These are phyloP conservation scores for Leucosporidium scottii DNA, from an alignment of 768 basidiomycete species.

Conservation along the genomic window DNA sequence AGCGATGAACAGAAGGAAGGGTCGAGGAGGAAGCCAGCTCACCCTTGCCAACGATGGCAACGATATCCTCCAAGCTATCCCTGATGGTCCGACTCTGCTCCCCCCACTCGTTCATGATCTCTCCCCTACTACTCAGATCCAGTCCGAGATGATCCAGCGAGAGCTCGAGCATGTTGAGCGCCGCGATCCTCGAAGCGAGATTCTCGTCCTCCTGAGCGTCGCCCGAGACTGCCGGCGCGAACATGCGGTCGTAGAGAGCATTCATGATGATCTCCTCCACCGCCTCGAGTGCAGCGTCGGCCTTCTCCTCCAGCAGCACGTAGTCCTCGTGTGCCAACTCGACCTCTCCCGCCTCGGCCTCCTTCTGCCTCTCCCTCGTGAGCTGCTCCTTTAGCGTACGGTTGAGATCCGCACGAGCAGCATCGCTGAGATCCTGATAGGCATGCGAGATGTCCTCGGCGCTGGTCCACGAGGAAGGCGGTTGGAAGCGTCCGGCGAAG, in stretches of 20 bases:
- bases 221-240: constrained; percentile 63
- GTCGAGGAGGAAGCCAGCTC: constrained; percentile 36
- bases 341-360: constrained; percentile 37
- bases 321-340: constrained; percentile 33
- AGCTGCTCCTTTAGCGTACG: constrained; percentile 40
- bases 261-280: constrained; percentile 67
- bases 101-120: constrained; percentile 43
- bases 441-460: constrained; percentile 39
- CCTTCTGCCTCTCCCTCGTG: constrained; percentile 42
- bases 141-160: constrained; percentile 82
- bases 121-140: constrained; percentile 54
- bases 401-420: constrained; percentile 41
- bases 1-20: not conserved
- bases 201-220: constrained; percentile 86
- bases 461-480: constrained; percentile 47
- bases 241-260: constrained; percentile 78
- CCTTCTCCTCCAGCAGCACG: constrained; percentile 45
- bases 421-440: constrained; percentile 32
- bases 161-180: constrained; percentile 83
- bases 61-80: constrained; percentile 53
- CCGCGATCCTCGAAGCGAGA: constrained; percentile 78
- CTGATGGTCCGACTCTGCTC: constrained; percentile 41
- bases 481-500: constrained; percentile 52
- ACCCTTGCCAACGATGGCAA: constrained; percentile 72
- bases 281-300: constrained; percentile 59